Evolutionary conservation across 1,139 yeast species (phyloP).

Genomic region (Pichia sp.): DNA sequence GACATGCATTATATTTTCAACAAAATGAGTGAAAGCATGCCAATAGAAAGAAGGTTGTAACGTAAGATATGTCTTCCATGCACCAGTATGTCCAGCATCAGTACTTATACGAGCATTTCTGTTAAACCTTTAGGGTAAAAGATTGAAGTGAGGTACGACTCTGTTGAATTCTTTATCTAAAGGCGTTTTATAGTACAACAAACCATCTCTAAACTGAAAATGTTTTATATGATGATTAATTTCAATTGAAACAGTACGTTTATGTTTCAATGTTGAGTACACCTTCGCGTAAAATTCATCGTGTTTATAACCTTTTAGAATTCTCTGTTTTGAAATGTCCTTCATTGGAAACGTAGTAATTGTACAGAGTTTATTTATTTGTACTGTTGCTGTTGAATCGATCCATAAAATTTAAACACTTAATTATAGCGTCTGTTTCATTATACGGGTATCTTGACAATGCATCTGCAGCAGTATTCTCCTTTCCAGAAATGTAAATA

Average conservation of each 20-base stretch:
- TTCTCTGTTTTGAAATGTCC: background rate
- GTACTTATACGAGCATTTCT: background rate
- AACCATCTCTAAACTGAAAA: background rate
- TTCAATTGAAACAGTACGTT: background rate
- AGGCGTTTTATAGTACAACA: conserved; percentile 1
- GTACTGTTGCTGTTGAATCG: too few relatives aligned
- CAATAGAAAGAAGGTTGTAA: conserved; percentile 1
- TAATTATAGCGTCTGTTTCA: too few relatives aligned
- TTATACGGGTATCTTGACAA: background rate
- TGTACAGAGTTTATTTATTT: too few relatives aligned
- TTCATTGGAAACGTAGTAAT: too few relatives aligned
- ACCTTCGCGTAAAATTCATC: background rate
- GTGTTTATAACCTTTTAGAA: background rate
- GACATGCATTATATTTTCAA: background rate
- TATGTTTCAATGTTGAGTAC: background rate
- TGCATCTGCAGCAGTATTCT: conserved; percentile 1
- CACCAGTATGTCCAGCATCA: conserved; percentile 5
- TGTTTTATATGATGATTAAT: conserved; percentile 1
- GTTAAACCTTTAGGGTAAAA: background rate
- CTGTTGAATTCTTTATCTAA: too few relatives aligned
- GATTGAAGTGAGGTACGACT: background rate
- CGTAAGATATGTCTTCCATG: background rate
- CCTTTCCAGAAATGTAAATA: background rate
- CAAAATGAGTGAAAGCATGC: background rate
- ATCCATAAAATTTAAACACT: too few relatives aligned